Evolutionary conservation across 306 rosid genomes (phyloP).

Genomic region (Cucumis cinereus): DNA sequence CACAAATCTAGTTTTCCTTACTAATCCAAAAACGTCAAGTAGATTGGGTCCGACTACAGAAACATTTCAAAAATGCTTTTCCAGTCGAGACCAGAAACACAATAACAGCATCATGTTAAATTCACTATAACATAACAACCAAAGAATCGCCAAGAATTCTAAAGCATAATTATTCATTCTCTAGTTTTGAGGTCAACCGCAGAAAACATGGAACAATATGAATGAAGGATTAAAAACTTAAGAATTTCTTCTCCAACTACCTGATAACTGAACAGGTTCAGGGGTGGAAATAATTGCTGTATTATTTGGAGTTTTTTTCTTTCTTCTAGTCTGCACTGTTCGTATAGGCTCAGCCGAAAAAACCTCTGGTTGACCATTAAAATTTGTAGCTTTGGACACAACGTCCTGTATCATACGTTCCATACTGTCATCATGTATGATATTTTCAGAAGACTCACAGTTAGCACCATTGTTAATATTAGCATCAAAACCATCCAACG

Average conservation of each 20-base stretch:
- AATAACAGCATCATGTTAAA: background rate
- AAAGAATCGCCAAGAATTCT: background rate
- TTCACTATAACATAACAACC: background rate
- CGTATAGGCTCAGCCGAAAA: background rate
- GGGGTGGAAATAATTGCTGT: background rate
- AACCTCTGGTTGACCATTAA: slow-evolving; percentile 1
- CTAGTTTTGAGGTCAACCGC: background rate
- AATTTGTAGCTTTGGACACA: slow-evolving; percentile 13
- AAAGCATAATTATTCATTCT: background rate
- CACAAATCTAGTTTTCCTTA: background rate
- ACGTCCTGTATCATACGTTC: slow-evolving; percentile 11
- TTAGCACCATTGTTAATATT: slow-evolving; percentile 18
- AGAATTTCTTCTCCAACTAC: background rate
- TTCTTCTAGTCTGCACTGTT: slow-evolving; percentile 19
- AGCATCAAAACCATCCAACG: slow-evolving; percentile 18
- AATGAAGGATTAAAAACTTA: background rate
- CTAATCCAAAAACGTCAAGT: background rate
- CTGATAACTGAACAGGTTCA: background rate
- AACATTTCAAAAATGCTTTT: background rate
- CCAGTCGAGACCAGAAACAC: background rate
- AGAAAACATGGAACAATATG: background rate
- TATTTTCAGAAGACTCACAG: slow-evolving; percentile 18
- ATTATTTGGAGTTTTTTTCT: slow-evolving; percentile 3
- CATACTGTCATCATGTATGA: background rate
- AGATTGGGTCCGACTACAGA: background rate